Base-by-base conservation (phyloP, 1,284 basidiomycete genomes). In the Afroboletus lepidellus region DNA sequence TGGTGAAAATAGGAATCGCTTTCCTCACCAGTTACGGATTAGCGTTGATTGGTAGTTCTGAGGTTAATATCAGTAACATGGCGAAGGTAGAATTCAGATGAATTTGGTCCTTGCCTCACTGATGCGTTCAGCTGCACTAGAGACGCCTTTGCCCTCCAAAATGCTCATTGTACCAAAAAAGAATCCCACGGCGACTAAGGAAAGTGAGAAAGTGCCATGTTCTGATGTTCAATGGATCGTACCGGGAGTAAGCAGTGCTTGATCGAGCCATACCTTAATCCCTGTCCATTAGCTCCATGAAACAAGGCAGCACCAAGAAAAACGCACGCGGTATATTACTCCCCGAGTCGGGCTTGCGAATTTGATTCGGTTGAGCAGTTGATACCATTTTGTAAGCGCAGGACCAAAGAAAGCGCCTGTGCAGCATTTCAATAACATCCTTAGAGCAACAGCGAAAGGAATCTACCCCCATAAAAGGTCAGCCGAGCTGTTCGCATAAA, bases 91-190 rank as follows among this genome's bases (percentile, higher is more conserved):
- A 23, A 30, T 20, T 21, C 8, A 3, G 21, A 23, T 4, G 3
- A 8, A 34, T 9, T 5, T 18, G 8, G 65, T n/a, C n/a, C 78
- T 49, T 53, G 84, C 87, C 18, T 79, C 72, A 46, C 72, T 69
- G 39, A 91, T 76, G 38, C 85, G 74, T 21, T 78, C 75, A 30
- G 74, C 57, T 0, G 81, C 84, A 51, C 82, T 83, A 3, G 75
- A 57, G 1, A 81, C 34, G 42, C 74, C 77, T 58, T 86, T 83
- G 30, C 87, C 87, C 63, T 92, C 90, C 36, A 91, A 61, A 37
- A 87, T 64, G 37, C 85, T 82, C 85, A 90, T 88, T 0, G 80
- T 78, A 8, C 81, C 77, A 63, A 89, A 92, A 74, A 92, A 92
- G 60, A 84, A 81, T 18, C 77, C 80, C 23, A 91, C 81, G 8